These are phyloP conservation scores for Persicaria maculosa DNA, from an alignment of 148 eudicot species.

Conservation along the genomic window DNA sequence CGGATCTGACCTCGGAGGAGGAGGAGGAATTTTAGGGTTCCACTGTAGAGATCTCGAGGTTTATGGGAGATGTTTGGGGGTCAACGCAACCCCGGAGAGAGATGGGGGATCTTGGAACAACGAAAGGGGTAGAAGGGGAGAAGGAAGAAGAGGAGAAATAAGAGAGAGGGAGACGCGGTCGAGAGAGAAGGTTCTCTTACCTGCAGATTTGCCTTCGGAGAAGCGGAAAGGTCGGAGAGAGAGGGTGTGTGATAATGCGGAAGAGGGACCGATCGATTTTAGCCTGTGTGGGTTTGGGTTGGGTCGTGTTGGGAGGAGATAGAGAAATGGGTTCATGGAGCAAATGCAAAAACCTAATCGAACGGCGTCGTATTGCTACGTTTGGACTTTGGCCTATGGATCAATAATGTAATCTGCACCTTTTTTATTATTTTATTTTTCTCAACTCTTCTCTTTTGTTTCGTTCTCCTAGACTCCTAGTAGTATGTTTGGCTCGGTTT, in stretches of 20 bases:
- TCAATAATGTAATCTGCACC: background rate
- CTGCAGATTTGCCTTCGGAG: constrained; percentile 7
- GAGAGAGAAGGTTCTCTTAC: constrained; percentile 10
- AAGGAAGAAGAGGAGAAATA: background rate
- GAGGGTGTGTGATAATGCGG: background rate
- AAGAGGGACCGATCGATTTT: background rate
- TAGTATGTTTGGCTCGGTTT: too few relatives aligned
- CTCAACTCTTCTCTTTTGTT: background rate
- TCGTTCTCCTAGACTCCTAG: too few relatives aligned
- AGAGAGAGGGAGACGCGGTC: background rate
- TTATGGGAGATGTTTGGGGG: constrained; percentile 16
- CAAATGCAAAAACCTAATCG: constrained; percentile 10
- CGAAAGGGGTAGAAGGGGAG: constrained; percentile 1
- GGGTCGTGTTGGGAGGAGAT: background rate
- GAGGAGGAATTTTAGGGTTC: constrained; percentile 13
- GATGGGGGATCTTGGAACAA: background rate
- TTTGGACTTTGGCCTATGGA: background rate
- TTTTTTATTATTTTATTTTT: background rate
- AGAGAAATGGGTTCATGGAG: background rate
- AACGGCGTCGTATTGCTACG: constrained; percentile 10
- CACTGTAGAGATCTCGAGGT: constrained; percentile 10
- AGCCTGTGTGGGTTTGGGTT: constrained; percentile 6
- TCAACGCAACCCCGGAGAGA: constrained; percentile 9
- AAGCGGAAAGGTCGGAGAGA: constrained; percentile 6
- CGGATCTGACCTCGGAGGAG: constrained; percentile 14